Conservation (phyloP, 352 stramenopile genomes). For the Globisporangium solare region DNA sequence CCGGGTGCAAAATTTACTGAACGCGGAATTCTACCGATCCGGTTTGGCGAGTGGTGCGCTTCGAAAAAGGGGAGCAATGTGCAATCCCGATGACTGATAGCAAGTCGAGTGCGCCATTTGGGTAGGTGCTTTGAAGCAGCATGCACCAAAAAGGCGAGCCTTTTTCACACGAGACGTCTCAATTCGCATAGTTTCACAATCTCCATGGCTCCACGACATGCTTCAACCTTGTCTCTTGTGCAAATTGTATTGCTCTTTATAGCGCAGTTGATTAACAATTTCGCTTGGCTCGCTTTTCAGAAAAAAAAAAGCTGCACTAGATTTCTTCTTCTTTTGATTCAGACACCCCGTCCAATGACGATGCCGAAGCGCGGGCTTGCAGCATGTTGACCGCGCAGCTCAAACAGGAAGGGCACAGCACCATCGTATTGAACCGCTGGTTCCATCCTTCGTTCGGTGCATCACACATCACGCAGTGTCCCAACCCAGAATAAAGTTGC, state of each 20-base stretch:
- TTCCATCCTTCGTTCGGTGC: conserved; percentile 33
- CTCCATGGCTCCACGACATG: too few species aligned
- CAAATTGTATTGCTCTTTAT: too few species aligned
- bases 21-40: conserved; percentile 14
- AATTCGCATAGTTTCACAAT: too few species aligned
- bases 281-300: too few species aligned
- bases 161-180: too few species aligned
- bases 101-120: neutral
- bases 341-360: neutral
- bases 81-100: neutral
- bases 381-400: conserved; percentile 19
- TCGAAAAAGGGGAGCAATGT: neutral
- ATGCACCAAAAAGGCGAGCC: too few species aligned
- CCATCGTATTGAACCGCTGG: conserved; percentile 47
- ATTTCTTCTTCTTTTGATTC: conserved; percentile 8
- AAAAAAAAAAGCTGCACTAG: too few species aligned
- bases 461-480: conserved; percentile 35
- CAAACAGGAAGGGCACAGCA: conserved; percentile 45
- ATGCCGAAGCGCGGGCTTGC: neutral
- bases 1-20: conserved; percentile 20
- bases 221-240: too few species aligned
- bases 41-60: neutral
- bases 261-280: too few species aligned
- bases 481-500: conserved; percentile 13
- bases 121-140: too few species aligned